These are phyloP conservation scores for Onygenales sp. DNA, from an alignment of 2,329 filamentous ascomycete species.

Conservation along the genomic window DNA sequence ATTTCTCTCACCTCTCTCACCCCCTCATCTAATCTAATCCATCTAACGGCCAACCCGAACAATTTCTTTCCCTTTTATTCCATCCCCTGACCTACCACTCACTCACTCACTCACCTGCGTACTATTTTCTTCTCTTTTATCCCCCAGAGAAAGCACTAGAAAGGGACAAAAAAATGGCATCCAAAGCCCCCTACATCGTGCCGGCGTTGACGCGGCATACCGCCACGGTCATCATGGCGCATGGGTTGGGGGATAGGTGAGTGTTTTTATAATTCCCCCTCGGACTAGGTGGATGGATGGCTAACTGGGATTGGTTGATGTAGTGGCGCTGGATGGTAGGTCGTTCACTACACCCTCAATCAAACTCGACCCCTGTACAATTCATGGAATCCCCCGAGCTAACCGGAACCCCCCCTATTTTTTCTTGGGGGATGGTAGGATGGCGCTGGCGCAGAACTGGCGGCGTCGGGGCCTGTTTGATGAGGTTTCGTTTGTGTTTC, in stretches of 20 bases:
- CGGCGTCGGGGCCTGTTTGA: slow-evolving; percentile 68
- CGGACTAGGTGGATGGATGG: no score
- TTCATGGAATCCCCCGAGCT: background rate
- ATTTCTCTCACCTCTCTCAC: no score
- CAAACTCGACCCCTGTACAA: background rate
- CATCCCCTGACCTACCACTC: no score
- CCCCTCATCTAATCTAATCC: no score
- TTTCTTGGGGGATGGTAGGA: slow-evolving; percentile 34
- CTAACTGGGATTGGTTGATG: background rate
- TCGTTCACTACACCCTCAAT: background rate
- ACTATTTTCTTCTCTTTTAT: background rate
- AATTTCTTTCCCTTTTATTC: no score
- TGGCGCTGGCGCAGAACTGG: slow-evolving; percentile 78
- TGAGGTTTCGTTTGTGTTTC: slow-evolving; percentile 89
- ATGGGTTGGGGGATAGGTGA: slow-evolving; percentile 84
- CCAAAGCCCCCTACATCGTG: slow-evolving; percentile 55
- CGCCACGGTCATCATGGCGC: slow-evolving; percentile 86
- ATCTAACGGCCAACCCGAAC: no score
- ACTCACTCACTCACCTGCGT: background rate
- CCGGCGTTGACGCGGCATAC: slow-evolving; percentile 77
- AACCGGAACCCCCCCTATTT: background rate
- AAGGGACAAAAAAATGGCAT: slow-evolving; percentile 5
- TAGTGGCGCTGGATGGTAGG: slow-evolving; percentile 42
- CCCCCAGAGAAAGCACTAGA: background rate
- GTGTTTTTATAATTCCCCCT: slow-evolving; percentile 5